Base-by-base conservation (phyloP, 345 rosid genomes). In the Jatropha curcas region DNA sequence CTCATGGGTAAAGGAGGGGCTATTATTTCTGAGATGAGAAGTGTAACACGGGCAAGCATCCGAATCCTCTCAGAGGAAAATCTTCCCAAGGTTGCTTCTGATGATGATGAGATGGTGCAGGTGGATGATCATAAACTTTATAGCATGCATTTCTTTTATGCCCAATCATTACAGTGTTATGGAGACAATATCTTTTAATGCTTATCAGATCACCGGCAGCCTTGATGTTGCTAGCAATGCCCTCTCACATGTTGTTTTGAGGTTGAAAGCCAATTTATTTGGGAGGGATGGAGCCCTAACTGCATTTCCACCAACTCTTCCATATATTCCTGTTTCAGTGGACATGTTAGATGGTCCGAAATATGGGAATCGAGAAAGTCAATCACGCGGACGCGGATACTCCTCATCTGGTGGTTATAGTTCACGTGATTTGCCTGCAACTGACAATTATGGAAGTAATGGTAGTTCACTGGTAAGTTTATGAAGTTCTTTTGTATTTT, bases 21-120 rank as follows among this genome's bases (percentile, higher is more conserved):
- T 70, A 79, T 79, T 65, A 79, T 79, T 65, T 74, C 82, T 35
- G 82, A 79, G 66, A 79, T 79, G 82, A 74, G 82, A 71, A 79
- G 35, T 70, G 45, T 59, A 19, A 79, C 82, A 46, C 68, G 82
- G 68, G 82, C 82, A 74, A 65, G 72, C 69, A 79, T 79, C 22
- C 71, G 82, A 50, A 79, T 79, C 39, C 66, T 79, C 24, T 35
- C 82, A 0, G 78, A 79, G 51, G 78, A 74, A 24, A 78, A 59
- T 64, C 82, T 79, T 74, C 82, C 82, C 20, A 70, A 70, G 61
- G 78, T 79, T 48, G 82, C 82, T 37, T 48, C 68, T 10, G 78
- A 79, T 67, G 82, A 79, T 35, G 82, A 79, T 50, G 82, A 79
- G 63, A 79, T 79, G 82, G 82, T 79, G 72, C 82, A 79, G 82